A percentile compares a stretch with the other conserved stretches of the same genome.
phyloP scores from a whole-genome alignment of 2,329 filamentous ascomycete species.

The Curvularia verruculosa region DNA sequence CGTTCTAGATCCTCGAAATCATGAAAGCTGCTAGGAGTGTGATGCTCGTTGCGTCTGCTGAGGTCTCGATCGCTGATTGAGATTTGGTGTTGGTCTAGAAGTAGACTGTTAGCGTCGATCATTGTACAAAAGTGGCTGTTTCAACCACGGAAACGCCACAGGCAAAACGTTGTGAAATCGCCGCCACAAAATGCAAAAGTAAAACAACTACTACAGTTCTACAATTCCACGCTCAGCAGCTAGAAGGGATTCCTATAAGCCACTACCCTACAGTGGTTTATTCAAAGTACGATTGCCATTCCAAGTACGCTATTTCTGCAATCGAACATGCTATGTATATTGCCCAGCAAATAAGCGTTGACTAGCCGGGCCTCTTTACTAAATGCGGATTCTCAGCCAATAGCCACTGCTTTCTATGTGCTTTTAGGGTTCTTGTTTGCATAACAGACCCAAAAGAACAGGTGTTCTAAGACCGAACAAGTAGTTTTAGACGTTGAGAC shows the following conservation, averaged over 20 bases:
- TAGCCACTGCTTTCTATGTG: not conserved
- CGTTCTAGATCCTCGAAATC: not conserved
- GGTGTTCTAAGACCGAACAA: not conserved
- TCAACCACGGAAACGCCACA: not conserved
- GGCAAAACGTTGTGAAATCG: not conserved
- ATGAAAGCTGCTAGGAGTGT: not conserved
- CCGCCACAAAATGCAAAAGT: not conserved
- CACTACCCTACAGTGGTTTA: not conserved
- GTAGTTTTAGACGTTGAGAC: not conserved
- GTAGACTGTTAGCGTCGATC: not conserved
- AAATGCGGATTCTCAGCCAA: not conserved
- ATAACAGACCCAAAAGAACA: not conserved
- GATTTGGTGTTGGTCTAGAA: not conserved
- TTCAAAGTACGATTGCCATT: not conserved
- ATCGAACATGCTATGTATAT: not conserved
- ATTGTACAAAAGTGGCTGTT: not conserved
- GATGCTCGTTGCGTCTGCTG: not conserved
- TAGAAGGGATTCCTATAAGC: not conserved
- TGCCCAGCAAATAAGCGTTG: not conserved
- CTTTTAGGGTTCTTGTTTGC: not conserved
- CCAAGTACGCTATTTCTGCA: not conserved
- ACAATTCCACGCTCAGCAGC: not conserved
- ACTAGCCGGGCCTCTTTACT: not conserved
- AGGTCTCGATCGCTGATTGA: not conserved
- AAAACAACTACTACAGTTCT: not conserved